Evolutionary conservation across 805 yeast genomes (phyloP).

Genomic region (Brettanomyces nanus): DNA sequence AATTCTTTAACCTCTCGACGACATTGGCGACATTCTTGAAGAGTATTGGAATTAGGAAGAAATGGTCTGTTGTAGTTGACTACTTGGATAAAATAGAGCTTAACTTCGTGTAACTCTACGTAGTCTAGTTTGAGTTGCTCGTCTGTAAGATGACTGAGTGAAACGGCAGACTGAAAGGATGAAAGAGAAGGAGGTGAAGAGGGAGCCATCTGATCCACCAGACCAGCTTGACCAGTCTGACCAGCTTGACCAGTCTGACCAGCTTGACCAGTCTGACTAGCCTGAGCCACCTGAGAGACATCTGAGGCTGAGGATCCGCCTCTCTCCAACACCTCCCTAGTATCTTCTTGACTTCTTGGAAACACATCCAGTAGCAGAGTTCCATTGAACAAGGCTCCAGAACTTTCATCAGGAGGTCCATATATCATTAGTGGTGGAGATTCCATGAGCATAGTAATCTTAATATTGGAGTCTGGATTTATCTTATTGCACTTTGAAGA

Average conservation of each 20-base stretch:
- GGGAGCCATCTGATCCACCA: neutral
- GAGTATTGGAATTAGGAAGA: slow-evolving; percentile 39
- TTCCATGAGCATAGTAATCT: slow-evolving; percentile 59
- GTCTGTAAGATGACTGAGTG: slow-evolving; percentile 14
- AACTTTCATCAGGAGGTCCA: slow-evolving; percentile 68
- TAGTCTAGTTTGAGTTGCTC: slow-evolving; percentile 27
- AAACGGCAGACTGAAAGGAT: slow-evolving; percentile 17
- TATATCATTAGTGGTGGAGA: slow-evolving; percentile 87
- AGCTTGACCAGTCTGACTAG: neutral
- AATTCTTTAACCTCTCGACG: slow-evolving; percentile 45
- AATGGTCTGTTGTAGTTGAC: slow-evolving; percentile 62
- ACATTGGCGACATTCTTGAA: slow-evolving; percentile 55
- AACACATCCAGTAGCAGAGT: slow-evolving; percentile 51
- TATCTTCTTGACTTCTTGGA: slow-evolving; percentile 5
- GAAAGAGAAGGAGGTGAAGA: neutral
- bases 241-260: neutral
- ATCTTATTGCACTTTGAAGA: slow-evolving; percentile 18
- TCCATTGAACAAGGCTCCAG: slow-evolving; percentile 86
- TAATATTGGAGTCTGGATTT: slow-evolving; percentile 18
- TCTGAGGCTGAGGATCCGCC: neutral
- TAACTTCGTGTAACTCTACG: slow-evolving; percentile 47
- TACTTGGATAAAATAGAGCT: slow-evolving; percentile 64
- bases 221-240: neutral
- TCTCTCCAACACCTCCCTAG: neutral
- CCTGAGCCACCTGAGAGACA: neutral